A percentile compares a stretch with the other conserved stretches of the same genome.
phyloP scores from a whole-genome alignment of 2,329 filamentous ascomycete genomes.

The Iodosphaeria phyllophila region DNA sequence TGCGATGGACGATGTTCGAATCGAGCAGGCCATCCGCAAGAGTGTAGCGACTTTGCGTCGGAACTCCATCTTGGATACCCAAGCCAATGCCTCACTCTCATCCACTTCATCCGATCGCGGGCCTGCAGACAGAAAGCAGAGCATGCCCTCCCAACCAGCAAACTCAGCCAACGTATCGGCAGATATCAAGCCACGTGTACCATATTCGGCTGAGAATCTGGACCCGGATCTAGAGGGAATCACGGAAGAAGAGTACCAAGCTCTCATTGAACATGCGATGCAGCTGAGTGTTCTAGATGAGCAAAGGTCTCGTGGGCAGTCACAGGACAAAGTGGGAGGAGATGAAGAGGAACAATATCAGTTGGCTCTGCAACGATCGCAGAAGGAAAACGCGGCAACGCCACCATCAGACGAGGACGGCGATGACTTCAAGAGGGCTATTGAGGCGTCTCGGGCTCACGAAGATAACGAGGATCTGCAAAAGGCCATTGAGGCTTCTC shows the following conservation, averaged over 20 bases:
- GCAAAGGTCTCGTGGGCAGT: constrained; percentile 6
- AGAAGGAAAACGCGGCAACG: constrained; percentile 7
- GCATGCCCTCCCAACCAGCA: constrained; percentile 1
- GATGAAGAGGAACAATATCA: constrained; percentile 8
- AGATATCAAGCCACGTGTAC: constrained; percentile 7
- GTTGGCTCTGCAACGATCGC: constrained; percentile 8
- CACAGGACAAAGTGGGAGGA: constrained; percentile 6
- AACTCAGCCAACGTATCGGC: constrained; percentile 4
- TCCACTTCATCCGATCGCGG: not conserved
- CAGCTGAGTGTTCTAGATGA: constrained; percentile 25
- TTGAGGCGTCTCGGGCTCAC: constrained; percentile 19
- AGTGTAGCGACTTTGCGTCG: constrained; percentile 39
- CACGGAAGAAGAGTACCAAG: constrained; percentile 38
- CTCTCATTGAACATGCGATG: constrained; percentile 35
- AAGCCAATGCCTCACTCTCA: not conserved
- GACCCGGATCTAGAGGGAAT: constrained; percentile 24
- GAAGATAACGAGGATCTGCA: constrained; percentile 17
- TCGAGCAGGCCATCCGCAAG: constrained; percentile 58
- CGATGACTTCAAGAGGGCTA: constrained; percentile 18
- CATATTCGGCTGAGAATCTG: constrained; percentile 12
- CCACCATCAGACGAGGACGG: constrained; percentile 9
- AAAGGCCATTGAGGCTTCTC: constrained; percentile 22
- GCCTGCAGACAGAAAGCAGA: constrained; percentile 4
- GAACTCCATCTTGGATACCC: constrained; percentile 5
- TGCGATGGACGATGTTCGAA: constrained; percentile 44